phyloP scores from a whole-genome alignment of 1,284 basidiomycete genomes.

The Pisolithus thermaeus region DNA sequence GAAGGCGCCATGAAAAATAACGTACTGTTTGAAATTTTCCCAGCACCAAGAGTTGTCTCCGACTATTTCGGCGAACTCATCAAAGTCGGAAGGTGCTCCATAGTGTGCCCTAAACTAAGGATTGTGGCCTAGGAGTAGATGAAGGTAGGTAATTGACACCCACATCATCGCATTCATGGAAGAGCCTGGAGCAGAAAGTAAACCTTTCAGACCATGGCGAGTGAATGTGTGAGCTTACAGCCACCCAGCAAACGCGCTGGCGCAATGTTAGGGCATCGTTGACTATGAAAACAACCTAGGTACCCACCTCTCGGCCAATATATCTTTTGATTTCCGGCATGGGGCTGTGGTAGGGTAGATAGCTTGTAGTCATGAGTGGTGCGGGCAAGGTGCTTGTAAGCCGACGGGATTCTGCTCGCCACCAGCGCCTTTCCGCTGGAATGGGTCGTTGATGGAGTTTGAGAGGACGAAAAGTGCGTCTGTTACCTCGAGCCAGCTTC shows the following conservation, averaged over 20 bases:
- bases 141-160: constrained; percentile 7
- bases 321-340: constrained; percentile 38
- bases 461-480: too few species aligned
- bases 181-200: constrained; percentile 37
- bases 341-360: constrained; percentile 48
- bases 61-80: constrained; percentile 56
- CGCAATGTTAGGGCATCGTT: constrained; percentile 2
- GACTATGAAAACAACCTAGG: neutral
- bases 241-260: constrained; percentile 63
- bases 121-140: constrained; percentile 2
- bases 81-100: constrained; percentile 62
- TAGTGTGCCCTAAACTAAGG: constrained; percentile 51
- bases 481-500: constrained; percentile 60
- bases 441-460: neutral
- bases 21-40: constrained; percentile 45
- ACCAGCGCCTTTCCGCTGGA: constrained; percentile 27
- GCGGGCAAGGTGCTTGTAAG: constrained; percentile 36
- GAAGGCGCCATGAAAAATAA: neutral
- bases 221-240: constrained; percentile 39
- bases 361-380: constrained; percentile 44
- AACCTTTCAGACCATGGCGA: neutral
- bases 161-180: constrained; percentile 65
- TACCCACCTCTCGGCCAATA: constrained; percentile 60
- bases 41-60: constrained; percentile 60
- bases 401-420: constrained; percentile 38